Conservation (phyloP, 1,284 basidiomycete species). For the Coriolopsis trogii region DNA sequence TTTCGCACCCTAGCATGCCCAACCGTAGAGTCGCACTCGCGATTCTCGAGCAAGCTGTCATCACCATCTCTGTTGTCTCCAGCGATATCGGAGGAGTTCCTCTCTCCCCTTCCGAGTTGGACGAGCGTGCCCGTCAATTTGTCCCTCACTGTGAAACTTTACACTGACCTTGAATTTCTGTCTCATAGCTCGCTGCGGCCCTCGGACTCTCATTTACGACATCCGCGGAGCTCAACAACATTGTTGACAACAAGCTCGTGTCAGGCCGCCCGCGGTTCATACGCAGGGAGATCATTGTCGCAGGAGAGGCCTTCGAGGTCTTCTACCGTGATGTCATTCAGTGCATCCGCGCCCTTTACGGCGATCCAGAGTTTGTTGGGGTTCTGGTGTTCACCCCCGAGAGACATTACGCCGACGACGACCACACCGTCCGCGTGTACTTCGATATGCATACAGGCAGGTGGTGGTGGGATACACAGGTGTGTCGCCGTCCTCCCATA, state of each 20-base stretch:
- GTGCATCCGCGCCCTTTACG: constrained; percentile 24
- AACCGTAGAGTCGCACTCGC: too few species aligned
- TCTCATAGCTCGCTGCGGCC: constrained; percentile 10
- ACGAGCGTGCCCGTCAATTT: too few species aligned
- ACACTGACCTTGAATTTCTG: neutral
- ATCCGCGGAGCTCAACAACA: constrained; percentile 31
- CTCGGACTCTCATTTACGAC: constrained; percentile 36
- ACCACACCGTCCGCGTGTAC: constrained; percentile 26
- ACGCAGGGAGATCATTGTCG: constrained; percentile 23
- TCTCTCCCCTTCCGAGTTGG: too few species aligned
- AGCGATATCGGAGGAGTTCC: too few species aligned
- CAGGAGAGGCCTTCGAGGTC: constrained; percentile 29
- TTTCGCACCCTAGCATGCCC: too few species aligned
- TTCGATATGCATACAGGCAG: constrained; percentile 31
- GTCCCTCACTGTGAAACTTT: neutral
- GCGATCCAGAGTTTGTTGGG: constrained; percentile 15
- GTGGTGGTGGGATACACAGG: constrained; percentile 45
- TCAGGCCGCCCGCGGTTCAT: constrained; percentile 27
- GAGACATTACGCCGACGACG: constrained; percentile 32
- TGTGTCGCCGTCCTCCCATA: constrained; percentile 40
- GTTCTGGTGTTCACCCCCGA: constrained; percentile 34
- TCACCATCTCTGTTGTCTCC: too few species aligned
- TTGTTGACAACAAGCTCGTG: constrained; percentile 35
- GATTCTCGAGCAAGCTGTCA: too few species aligned
- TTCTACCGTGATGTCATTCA: constrained; percentile 34